These are phyloP conservation scores for Verticillium albo-atrum DNA, from an alignment of 2,329 filamentous ascomycete genomes.

Conservation along the genomic window DNA sequence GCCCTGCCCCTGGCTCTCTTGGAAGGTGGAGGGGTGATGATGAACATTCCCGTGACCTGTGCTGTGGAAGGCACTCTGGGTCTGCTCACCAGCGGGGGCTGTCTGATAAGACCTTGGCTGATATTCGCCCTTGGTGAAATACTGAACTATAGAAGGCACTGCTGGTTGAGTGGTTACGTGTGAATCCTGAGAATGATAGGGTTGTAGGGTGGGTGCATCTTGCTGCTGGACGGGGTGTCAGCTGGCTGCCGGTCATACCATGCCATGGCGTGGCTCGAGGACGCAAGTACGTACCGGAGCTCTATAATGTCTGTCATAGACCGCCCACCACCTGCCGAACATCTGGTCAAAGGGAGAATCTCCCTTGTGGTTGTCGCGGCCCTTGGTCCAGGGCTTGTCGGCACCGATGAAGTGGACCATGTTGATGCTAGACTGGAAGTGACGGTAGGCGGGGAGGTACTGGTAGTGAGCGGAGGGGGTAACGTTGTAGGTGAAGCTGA, in stretches of 20 bases:
- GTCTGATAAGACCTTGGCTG: constrained; percentile 25
- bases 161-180: constrained; percentile 1
- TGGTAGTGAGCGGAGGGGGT: constrained; percentile 97
- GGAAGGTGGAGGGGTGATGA: constrained; percentile 17
- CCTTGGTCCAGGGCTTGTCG: constrained; percentile 81
- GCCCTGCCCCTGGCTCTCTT: constrained; percentile 8
- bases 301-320: constrained; percentile 84
- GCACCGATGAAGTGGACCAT: constrained; percentile 93
- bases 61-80: constrained; percentile 17
- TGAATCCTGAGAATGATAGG: background rate
- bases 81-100: constrained; percentile 26
- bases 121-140: constrained; percentile 52
- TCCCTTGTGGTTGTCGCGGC: constrained; percentile 49
- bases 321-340: constrained; percentile 85
- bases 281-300: constrained; percentile 34
- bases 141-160: constrained; percentile 38
- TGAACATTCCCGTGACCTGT: constrained; percentile 16
- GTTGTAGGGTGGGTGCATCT: background rate
- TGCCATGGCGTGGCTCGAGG: too few relatives aligned
- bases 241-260: background rate
- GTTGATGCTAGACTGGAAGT: constrained; percentile 86
- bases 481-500: constrained; percentile 96
- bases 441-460: constrained; percentile 89
- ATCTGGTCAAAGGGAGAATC: constrained; percentile 75
- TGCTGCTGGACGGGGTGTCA: constrained; percentile 4